Evolutionary conservation across 768 basidiomycete species (phyloP), one percentile per base, ranked within the genome.

Genomic region (Trametes gibbosa): DNA sequence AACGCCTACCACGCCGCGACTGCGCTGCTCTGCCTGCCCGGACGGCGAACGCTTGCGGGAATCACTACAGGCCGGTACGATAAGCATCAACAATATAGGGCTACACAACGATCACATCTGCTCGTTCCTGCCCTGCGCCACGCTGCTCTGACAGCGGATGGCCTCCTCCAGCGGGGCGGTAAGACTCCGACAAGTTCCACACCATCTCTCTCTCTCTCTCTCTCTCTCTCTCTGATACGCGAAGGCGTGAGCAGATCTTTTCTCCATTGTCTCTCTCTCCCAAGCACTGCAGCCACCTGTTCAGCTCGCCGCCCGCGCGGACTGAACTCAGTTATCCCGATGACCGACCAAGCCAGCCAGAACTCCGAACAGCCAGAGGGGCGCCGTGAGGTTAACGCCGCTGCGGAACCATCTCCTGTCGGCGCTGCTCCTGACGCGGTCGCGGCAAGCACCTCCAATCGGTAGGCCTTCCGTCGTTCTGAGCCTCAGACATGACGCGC

Each of bases 211-310:
- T n/a, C n/a, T n/a, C n/a, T n/a, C n/a, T n/a, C n/a, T n/a, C n/a
- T n/a, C n/a, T n/a, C n/a, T 24, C 43, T 13, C 47, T 47, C 46
- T 40, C 34, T 55, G 54, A 55, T 55, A 55, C 35, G 54, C 54
- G 54, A 55, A 14, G 8, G 37, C 21, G 17, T 14, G 23, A 25
- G 37, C 37, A 45, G 12, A 45, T 25, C 21, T 25, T 8, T 35
- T 50, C 49, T 50, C 27, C 49, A 50, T 50, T 23, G 49, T 50
- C 19, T 42, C 40, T 2, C 4, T 4, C 41, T 53, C 40, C 13
- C 25, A n/a, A n/a, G n/a, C n/a, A 25, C 37, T 25, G 5, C 29
- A 32, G 29, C 29, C 29, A 32, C 29, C 29, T 32, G 29, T 5
- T 4, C 29, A 32, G 29, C 29, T n/a, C n/a, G n/a, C n/a, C n/a